Percentiles rank a stretch among this genome's conserved stretches.
phyloP scores from a whole-genome alignment of 1,139 yeast genomes.

The Blastobotrys petasosporus region DNA sequence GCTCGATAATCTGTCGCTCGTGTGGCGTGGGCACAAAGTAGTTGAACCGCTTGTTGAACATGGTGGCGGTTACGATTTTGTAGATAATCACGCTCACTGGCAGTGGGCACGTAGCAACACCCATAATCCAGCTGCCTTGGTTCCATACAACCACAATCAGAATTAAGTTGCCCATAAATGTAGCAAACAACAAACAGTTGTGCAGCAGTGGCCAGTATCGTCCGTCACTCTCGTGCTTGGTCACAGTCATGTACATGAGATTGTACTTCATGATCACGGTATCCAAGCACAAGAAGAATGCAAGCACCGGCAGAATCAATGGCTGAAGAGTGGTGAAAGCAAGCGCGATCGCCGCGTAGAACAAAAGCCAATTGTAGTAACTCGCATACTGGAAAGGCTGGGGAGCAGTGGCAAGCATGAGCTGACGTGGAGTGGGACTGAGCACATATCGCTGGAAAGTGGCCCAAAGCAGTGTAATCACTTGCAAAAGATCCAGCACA shows the following conservation, averaged over 20 bases:
- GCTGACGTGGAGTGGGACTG: slow-evolving; percentile 37
- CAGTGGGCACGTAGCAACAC: slow-evolving; percentile 33
- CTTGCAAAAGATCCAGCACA: slow-evolving; percentile 33
- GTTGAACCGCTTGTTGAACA: slow-evolving; percentile 27
- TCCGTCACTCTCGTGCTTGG: slow-evolving; percentile 39
- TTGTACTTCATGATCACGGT: slow-evolving; percentile 35
- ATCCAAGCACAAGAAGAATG: slow-evolving; percentile 32
- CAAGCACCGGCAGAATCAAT: slow-evolving; percentile 33
- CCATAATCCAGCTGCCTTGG: slow-evolving; percentile 35
- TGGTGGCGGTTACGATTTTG: slow-evolving; percentile 25
- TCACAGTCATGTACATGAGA: slow-evolving; percentile 35
- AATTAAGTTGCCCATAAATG: slow-evolving; percentile 34
- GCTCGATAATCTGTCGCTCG: slow-evolving; percentile 23
- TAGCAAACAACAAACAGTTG: slow-evolving; percentile 34
- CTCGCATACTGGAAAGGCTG: slow-evolving; percentile 35
- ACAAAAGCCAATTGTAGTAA: slow-evolving; percentile 34
- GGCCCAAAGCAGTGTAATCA: slow-evolving; percentile 28
- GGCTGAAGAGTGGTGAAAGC: slow-evolving; percentile 39
- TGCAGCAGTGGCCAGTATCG: slow-evolving; percentile 36
- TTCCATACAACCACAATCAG: slow-evolving; percentile 37
- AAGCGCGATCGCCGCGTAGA: slow-evolving; percentile 36
- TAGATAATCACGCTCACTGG: slow-evolving; percentile 28
- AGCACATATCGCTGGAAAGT: slow-evolving; percentile 27
- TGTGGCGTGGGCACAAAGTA: slow-evolving; percentile 29
- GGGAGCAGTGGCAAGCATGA: slow-evolving; percentile 34